These are phyloP conservation scores for Kwoniella newhampshirensis DNA, from an alignment of 768 basidiomycete genomes.

Conservation along the genomic window DNA sequence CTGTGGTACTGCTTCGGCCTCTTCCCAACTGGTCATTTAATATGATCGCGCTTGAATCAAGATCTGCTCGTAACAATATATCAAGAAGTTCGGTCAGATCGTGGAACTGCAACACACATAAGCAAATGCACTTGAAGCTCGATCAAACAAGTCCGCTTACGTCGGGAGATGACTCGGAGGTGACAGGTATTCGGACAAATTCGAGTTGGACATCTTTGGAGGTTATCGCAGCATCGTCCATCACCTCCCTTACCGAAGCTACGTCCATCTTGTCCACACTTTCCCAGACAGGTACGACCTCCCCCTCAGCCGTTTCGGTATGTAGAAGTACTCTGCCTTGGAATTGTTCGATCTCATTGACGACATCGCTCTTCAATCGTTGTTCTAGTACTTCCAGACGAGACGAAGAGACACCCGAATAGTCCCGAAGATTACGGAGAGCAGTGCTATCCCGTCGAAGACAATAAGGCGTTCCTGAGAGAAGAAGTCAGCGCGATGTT, in stretches of 20 bases:
- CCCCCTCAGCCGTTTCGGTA: slow-evolving; percentile 80
- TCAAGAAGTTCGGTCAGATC: slow-evolving; percentile 62
- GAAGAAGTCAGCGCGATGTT: neutral
- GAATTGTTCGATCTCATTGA: slow-evolving; percentile 76
- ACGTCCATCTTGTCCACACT: slow-evolving; percentile 72
- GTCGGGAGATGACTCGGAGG: slow-evolving; percentile 68
- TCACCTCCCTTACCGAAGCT: slow-evolving; percentile 80
- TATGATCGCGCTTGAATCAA: slow-evolving; percentile 70
- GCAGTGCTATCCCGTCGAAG: slow-evolving; percentile 76
- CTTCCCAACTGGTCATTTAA: slow-evolving; percentile 91
- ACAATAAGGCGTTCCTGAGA: slow-evolving; percentile 62
- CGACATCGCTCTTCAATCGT: slow-evolving; percentile 80
- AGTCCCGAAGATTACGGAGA: slow-evolving; percentile 83
- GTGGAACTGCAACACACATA: slow-evolving; percentile 36
- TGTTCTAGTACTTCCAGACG: slow-evolving; percentile 89
- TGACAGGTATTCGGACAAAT: slow-evolving; percentile 87
- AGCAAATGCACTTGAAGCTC: neutral
- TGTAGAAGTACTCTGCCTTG: slow-evolving; percentile 85
- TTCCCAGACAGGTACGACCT: slow-evolving; percentile 93
- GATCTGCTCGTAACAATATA: slow-evolving; percentile 68
- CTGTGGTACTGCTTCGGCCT: slow-evolving; percentile 86
- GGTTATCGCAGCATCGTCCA: slow-evolving; percentile 57
- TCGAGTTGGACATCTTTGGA: slow-evolving; percentile 63
- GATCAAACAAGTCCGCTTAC: slow-evolving; percentile 31
- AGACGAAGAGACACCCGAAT: slow-evolving; percentile 88